A percentile compares a stretch with the other conserved stretches of the same genome.
These are phyloP conservation scores for Scedosporium boydii DNA, from an alignment of 2,329 filamentous ascomycete species.

Conservation along the genomic window DNA sequence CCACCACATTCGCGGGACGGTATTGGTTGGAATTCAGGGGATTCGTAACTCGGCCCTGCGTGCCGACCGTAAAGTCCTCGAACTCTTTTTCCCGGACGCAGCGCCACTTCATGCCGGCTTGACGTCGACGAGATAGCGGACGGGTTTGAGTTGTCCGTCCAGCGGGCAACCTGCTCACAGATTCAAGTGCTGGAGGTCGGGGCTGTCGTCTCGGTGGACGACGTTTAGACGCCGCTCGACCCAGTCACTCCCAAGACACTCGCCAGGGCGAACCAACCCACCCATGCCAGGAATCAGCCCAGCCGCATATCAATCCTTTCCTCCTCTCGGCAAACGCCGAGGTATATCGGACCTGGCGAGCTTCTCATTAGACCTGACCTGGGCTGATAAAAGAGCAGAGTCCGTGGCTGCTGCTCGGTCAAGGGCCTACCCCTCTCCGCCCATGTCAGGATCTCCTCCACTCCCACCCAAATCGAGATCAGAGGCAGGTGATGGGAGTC, in stretches of 20 bases:
- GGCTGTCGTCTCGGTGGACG: not conserved
- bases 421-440: constrained; percentile 60
- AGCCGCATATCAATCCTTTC: constrained; percentile 31
- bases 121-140: not conserved
- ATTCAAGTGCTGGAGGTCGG: not conserved
- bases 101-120: not conserved
- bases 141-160: not conserved
- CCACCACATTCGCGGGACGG: constrained; percentile 6
- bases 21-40: constrained; percentile 2
- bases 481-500: constrained; percentile 46
- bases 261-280: constrained; percentile 7
- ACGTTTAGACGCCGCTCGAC: not conserved
- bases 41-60: not conserved
- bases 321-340: constrained; percentile 49
- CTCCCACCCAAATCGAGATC: constrained; percentile 48
- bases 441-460: constrained; percentile 63
- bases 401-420: constrained; percentile 42
- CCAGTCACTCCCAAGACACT: not conserved
- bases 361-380: constrained; percentile 46
- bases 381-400: constrained; percentile 40
- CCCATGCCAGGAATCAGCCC: constrained; percentile 47
- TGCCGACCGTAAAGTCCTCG: not conserved
- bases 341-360: constrained; percentile 44
- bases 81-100: not conserved
- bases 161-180: not conserved